Conservation (phyloP, 345 rosid species). For the Hibiscus tridactylites region DNA sequence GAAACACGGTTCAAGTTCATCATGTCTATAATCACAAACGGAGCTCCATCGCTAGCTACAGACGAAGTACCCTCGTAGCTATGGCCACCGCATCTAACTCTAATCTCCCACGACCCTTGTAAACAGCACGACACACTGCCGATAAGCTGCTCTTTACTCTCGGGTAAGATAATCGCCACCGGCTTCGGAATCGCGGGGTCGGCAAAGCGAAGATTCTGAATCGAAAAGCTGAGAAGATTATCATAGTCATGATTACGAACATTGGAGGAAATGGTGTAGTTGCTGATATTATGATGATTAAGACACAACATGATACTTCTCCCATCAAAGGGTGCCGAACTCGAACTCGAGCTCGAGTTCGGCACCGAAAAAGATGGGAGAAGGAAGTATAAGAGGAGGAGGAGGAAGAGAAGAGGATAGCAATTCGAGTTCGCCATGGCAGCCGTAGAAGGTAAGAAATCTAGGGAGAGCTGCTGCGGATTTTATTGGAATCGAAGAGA, state of each 20-base stretch:
- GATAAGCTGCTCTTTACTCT: constrained; percentile 23
- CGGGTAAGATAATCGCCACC: constrained; percentile 29
- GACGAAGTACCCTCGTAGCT: constrained; percentile 52
- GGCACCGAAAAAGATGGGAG: background rate
- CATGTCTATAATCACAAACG: constrained; percentile 42
- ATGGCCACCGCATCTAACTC: constrained; percentile 53
- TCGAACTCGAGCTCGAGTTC: background rate
- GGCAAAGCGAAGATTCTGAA: constrained; percentile 37
- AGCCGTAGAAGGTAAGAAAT: background rate
- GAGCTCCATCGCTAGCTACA: constrained; percentile 23
- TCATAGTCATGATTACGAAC: constrained; percentile 20
- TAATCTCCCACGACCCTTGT: constrained; percentile 24
- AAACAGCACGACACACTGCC: constrained; percentile 27
- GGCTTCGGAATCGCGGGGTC: constrained; percentile 37
- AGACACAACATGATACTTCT: constrained; percentile 25
- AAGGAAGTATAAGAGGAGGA: background rate
- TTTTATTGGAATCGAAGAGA: constrained; percentile 3
- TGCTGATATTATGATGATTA: constrained; percentile 18
- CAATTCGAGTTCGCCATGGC: background rate
- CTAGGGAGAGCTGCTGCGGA: background rate
- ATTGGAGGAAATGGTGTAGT: constrained; percentile 37
- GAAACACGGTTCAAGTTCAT: constrained; percentile 30
- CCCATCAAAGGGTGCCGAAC: background rate
- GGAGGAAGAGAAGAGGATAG: background rate
- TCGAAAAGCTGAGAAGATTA: constrained; percentile 34